These are phyloP conservation scores for Geotrichum australiense DNA, from an alignment of 1,139 yeast genomes.

Conservation along the genomic window DNA sequence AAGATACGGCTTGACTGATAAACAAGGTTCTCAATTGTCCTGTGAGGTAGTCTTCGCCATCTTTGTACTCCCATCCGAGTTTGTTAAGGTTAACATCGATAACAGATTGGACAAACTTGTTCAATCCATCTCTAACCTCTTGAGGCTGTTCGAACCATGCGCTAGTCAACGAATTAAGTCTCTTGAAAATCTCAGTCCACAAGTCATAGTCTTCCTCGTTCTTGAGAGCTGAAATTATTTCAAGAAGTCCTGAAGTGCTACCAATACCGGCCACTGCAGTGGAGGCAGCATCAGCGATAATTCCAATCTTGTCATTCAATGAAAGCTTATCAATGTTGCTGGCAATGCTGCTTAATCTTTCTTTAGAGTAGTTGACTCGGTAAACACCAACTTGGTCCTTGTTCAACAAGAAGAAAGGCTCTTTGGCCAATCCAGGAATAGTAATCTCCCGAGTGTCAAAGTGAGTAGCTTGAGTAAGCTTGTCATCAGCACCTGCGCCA, in stretches of 20 bases:
- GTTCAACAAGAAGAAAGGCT: slow-evolving; percentile 54
- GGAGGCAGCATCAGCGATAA: slow-evolving; percentile 62
- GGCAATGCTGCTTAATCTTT: slow-evolving; percentile 70
- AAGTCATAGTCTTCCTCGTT: slow-evolving; percentile 51
- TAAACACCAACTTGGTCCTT: slow-evolving; percentile 79
- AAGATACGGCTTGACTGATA: slow-evolving; percentile 46
- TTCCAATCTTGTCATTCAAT: slow-evolving; percentile 79
- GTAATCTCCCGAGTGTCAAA: slow-evolving; percentile 24
- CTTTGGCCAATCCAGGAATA: slow-evolving; percentile 26
- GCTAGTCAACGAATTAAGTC: slow-evolving; percentile 40
- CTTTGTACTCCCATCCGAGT: slow-evolving; percentile 35
- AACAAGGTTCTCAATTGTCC: slow-evolving; percentile 48
- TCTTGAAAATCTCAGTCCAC: slow-evolving; percentile 54
- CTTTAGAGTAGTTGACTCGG: slow-evolving; percentile 69
- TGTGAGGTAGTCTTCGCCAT: slow-evolving; percentile 41
- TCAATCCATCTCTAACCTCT: slow-evolving; percentile 37
- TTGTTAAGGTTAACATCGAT: slow-evolving; percentile 41
- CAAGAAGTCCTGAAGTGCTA: slow-evolving; percentile 46
- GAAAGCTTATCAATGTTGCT: slow-evolving; percentile 60
- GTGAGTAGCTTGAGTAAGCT: slow-evolving; percentile 17
- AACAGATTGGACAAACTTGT: slow-evolving; percentile 39
- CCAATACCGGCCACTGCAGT: slow-evolving; percentile 56
- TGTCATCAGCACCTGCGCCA: slow-evolving; percentile 35
- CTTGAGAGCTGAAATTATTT: slow-evolving; percentile 40
- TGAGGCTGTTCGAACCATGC: slow-evolving; percentile 45